phyloP scores from a whole-genome alignment of 345 rosid species.

The Streptanthus diversifolius region DNA sequence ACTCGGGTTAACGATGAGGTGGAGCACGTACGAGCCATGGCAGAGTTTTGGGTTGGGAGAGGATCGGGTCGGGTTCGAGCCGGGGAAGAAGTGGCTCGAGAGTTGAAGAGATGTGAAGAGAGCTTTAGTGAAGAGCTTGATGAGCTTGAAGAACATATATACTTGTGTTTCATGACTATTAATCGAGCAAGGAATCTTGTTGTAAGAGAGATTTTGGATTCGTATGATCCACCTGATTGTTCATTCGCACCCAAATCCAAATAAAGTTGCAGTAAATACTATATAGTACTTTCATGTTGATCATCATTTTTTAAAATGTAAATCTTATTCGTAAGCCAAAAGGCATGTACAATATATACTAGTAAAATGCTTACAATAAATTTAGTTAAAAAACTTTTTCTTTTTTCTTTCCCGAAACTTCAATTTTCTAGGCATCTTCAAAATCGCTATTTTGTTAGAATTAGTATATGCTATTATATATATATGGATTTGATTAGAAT shows the following conservation, averaged over 20 bases:
- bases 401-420: too few species aligned
- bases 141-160: slow-evolving; percentile 77
- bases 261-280: background rate
- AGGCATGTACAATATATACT: too few species aligned
- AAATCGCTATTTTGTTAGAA: too few species aligned
- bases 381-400: too few species aligned
- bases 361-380: too few species aligned
- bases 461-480: too few species aligned
- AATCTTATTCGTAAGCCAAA: too few species aligned
- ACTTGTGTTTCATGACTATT: slow-evolving; percentile 77
- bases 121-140: slow-evolving; percentile 58
- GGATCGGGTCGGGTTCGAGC: slow-evolving; percentile 46
- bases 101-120: slow-evolving; percentile 44
- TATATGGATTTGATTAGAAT: too few species aligned
- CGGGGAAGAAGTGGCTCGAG: slow-evolving; percentile 49
- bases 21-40: slow-evolving; percentile 49
- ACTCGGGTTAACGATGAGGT: slow-evolving; percentile 58
- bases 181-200: slow-evolving; percentile 71
- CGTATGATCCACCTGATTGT: slow-evolving; percentile 25
- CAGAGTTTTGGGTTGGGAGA: slow-evolving; percentile 51
- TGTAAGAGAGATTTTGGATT: slow-evolving; percentile 45
- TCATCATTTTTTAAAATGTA: background rate
- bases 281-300: background rate
- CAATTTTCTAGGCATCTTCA: too few species aligned
- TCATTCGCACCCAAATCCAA: slow-evolving; percentile 25